Evolutionary conservation across 768 basidiomycete species (phyloP).

Genomic region (Daedaleopsis sinensis): DNA sequence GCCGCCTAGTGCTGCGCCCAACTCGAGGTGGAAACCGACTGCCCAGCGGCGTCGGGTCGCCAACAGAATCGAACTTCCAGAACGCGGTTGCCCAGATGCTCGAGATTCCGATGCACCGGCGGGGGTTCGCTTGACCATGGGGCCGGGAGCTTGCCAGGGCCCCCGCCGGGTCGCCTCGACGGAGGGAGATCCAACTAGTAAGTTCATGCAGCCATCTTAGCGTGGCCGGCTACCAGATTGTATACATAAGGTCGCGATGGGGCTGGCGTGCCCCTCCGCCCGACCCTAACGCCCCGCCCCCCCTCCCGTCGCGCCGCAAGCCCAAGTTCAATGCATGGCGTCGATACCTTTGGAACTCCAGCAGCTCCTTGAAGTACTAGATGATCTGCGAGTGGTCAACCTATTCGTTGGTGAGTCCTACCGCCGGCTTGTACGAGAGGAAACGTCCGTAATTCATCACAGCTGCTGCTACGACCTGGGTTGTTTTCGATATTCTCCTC

Average conservation of each 20-base stretch:
- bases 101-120: not conserved
- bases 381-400: conserved; percentile 4
- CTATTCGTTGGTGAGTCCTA: conserved; percentile 5
- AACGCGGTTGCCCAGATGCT: not conserved
- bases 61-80: not conserved
- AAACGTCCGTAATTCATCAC: too few species aligned
- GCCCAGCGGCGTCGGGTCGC: not conserved
- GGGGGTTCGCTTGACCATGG: not conserved
- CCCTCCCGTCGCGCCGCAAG: not conserved
- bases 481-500: conserved; percentile 8
- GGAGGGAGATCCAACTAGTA: too few species aligned
- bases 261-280: not conserved
- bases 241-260: not conserved
- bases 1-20: too few species aligned
- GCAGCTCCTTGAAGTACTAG: conserved; percentile 3
- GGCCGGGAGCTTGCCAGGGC: too few species aligned
- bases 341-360: conserved; percentile 1
- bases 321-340: conserved; percentile 1
- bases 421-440: too few species aligned
- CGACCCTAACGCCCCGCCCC: not conserved
- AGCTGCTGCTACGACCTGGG: conserved; percentile 11
- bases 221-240: not conserved
- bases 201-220: not conserved
- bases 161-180: too few species aligned
- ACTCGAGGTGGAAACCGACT: too few species aligned